Evolutionary conservation across 2,329 filamentous ascomycete genomes (phyloP).

Genomic region (Phaeoacremonium minimum): DNA sequence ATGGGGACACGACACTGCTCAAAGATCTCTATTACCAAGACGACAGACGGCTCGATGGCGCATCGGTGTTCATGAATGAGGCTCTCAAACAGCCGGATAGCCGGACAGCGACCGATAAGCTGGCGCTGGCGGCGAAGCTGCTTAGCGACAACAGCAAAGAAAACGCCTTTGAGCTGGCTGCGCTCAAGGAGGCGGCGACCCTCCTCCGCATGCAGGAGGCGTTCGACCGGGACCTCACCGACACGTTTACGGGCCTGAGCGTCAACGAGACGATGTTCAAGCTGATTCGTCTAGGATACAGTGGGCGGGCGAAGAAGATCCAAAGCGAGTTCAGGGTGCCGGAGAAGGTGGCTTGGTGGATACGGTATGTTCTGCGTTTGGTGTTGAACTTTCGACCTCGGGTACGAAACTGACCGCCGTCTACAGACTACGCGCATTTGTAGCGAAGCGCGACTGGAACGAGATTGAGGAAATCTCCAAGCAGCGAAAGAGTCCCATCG

Average conservation of each 20-base stretch:
- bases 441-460: constrained; percentile 85
- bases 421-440: constrained; percentile 74
- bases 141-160: constrained; percentile 78
- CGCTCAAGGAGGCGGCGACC: constrained; percentile 74
- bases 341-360: constrained; percentile 89
- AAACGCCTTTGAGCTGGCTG: constrained; percentile 65
- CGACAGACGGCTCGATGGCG: constrained; percentile 82
- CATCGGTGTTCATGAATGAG: constrained; percentile 81
- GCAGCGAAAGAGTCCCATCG: constrained; percentile 82
- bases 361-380: constrained; percentile 42
- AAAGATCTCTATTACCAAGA: constrained; percentile 99
- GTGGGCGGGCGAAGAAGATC: constrained; percentile 80
- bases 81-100: constrained; percentile 70
- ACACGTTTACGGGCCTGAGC: constrained; percentile 75
- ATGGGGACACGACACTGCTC: constrained; percentile 72
- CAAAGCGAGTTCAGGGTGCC: constrained; percentile 89
- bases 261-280: constrained; percentile 92
- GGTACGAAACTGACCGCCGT: too few relatives aligned
- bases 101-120: constrained; percentile 73
- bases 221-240: constrained; percentile 78
- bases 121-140: constrained; percentile 80
- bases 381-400: too few relatives aligned
- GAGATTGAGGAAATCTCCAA: constrained; percentile 84
- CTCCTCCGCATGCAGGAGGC: constrained; percentile 82
- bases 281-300: constrained; percentile 75